Evolutionary conservation across 768 basidiomycete species (phyloP), one percentile per base, ranked within the genome.

Genomic region (Collybiopsis luxurians): DNA sequence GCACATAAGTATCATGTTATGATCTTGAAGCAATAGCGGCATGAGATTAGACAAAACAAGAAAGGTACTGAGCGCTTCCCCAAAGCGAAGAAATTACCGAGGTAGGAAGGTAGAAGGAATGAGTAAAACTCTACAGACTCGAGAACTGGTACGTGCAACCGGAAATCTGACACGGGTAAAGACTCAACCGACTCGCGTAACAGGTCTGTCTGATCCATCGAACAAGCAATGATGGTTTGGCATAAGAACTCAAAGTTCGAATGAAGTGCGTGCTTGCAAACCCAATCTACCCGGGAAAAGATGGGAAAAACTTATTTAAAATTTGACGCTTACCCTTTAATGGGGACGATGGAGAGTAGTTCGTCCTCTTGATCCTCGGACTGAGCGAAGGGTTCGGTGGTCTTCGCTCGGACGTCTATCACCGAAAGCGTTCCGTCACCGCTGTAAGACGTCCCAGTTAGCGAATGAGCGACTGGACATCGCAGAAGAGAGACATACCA

Each of bases 281-380:
- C n/a, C n/a, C n/a, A n/a, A n/a, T n/a, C 10, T 4, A 38, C 59
- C 54, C 51, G 59, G 59, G 55, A 53, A 44, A 60, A 39, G 48
- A 36, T 12, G 27, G 50, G 57, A 19, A 53, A 49, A 56, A 23
- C 57, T 56, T 24, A 57, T n/a, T 50, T 39, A 59, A 61, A 56
- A 71, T 23, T 24, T 6, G 6, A 39, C 31, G 36, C 80, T 28
- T 65, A 90, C 87, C 86, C 83, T 76, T 90, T 92, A 69, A 98
- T 94, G 15, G 92, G 70, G 30, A 89, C 85, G 43, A 94, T 83
- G 4, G 92, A 92, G 9, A 98, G 77, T 43, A 97, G 74, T 65
- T 98, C 95, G 67, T 98, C 95, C 65, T 97, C 95, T 68, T 98
- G 95, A 73, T 96, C 92, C 67, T 96, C 95, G 15, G 93, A 96